Base-by-base conservation (phyloP, 2,329 filamentous ascomycete genomes). In the Lachnellula suecica region DNA sequence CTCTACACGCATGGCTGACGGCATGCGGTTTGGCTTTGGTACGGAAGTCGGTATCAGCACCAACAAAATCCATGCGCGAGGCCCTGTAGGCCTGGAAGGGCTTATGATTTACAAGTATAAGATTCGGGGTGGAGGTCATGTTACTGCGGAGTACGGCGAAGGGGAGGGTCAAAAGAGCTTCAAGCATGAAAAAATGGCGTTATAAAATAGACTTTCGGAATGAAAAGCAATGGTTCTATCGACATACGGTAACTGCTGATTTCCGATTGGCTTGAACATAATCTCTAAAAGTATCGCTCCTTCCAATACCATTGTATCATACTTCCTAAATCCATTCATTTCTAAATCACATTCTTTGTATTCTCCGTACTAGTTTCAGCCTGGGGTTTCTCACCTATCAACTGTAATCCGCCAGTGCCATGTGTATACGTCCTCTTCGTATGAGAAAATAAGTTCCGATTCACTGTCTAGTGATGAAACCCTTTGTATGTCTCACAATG, bases 21-120 rank as follows among this genome's bases (percentile, higher is more conserved):
- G 94, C 7, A 97, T 96, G 88, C 82, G 94, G 38, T 97, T 95
- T 69, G 94, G 94, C 7, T 99, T 99, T 72, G 94, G 94, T 44
- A 97, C 94, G 0, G 94, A 99, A 73, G 94, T 99, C 22, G 94
- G 94, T 49, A 97, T 99, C 72, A 95, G 89, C 74, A 99, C 94
- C 45, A 99, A 97, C 77, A 99, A 97, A 77, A 96, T 99, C 59
- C 94, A 99, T 69, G 89, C 90, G 1, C 79, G 94, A 46, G 94
- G 94, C 0, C 94, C 94, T 0, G 94, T 99, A 5, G 94, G 94
- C 1, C 75, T 99, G 47, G 94, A 97, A 67, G 94, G 94, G 1
- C 72, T 99, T 69, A 96, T 91, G 68, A 97, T 97, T 57, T 97
- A 99, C 75, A 97, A 97, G 77, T 99, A 97, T 77, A 84, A 94